Evolutionary conservation across 345 rosid genomes (phyloP), one percentile per base, ranked within the genome.

Genomic region (Eucalyptus curtisii): DNA sequence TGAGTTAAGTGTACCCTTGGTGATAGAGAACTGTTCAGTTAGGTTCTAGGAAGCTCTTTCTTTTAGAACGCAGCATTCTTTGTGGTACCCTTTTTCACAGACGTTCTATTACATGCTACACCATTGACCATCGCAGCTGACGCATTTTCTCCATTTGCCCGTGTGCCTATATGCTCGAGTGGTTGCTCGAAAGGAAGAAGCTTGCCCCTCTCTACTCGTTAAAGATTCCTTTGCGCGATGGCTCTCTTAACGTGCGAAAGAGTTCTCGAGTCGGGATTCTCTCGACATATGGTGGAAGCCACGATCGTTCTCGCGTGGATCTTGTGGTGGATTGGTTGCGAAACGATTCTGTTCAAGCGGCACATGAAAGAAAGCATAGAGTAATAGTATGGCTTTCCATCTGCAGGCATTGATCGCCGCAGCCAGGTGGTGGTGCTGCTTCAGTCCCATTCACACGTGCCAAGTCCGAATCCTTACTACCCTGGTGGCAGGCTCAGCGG

Each of bases 401-500:
- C 13, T 4, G 7, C 24, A 0, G 68, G 68, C n/a, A 30, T n/a
- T 7, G 76, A 40, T 13, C 5, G 76, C 37, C 5, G 40, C 10
- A 9, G 33, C 20, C 5, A 45, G 20, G 82, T 19, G 82, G 45
- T 19, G 82, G 0, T 37, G 82, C 14, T 20, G 82, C 82, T 71
- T 12, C 45, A 37, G 10, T 19, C 22, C 45, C 44, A 31, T 42
- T 68, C 80, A 14, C n/a, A n/a, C n/a, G 24, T 19, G 40, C 19
- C 40, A 8, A n/a, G 11, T 30, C 6, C 2, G 2, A 3, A 11
- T 64, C 17, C 66, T n/a, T n/a, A 64, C 37, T 64, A 64, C 37
- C 37, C 42, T 0, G 20, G 42, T 31, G 79, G 42, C 22, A 31
- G 10, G 42, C 9, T 31, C 1, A 3, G 11, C 3, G 5, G 11